These are phyloP conservation scores for Fusarium siculi DNA, from an alignment of 2,329 filamentous ascomycete species.

Conservation along the genomic window DNA sequence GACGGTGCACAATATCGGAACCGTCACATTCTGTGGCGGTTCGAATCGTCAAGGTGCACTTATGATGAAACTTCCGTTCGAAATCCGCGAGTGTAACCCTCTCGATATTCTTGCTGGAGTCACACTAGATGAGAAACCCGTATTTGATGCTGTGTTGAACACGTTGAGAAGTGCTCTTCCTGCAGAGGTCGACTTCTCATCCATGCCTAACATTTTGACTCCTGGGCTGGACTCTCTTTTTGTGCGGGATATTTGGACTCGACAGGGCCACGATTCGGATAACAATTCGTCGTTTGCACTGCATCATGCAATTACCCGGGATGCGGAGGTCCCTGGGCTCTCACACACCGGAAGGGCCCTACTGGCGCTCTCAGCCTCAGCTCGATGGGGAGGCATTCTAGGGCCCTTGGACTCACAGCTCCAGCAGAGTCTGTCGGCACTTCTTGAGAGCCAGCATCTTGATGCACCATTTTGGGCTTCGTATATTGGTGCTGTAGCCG, in stretches of 20 bases:
- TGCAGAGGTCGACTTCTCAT: constrained; percentile 47
- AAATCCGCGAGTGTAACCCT: constrained; percentile 72
- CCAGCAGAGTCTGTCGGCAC: constrained; percentile 53
- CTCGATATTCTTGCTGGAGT: constrained; percentile 56
- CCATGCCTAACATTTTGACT: constrained; percentile 55
- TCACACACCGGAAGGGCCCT: constrained; percentile 77
- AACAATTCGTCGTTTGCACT: constrained; percentile 74
- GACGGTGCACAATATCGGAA: constrained; percentile 75
- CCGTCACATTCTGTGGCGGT: constrained; percentile 86
- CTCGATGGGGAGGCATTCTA: constrained; percentile 76
- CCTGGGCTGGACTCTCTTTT: constrained; percentile 58
- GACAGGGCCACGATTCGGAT: constrained; percentile 59
- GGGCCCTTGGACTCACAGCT: constrained; percentile 60
- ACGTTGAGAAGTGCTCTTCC: constrained; percentile 58
- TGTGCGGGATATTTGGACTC: constrained; percentile 62
- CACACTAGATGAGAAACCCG: constrained; percentile 39
- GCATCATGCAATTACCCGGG: constrained; percentile 75
- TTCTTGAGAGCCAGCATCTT: constrained; percentile 52
- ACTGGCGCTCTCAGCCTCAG: constrained; percentile 76
- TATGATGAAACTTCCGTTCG: constrained; percentile 72
- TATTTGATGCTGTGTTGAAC: constrained; percentile 52
- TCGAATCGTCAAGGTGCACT: constrained; percentile 87
- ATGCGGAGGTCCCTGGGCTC: constrained; percentile 76
- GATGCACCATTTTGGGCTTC: constrained; percentile 63
- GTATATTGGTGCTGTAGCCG: constrained; percentile 62